These are phyloP conservation scores for Albophoma yamanashiensis DNA, from an alignment of 2,329 filamentous ascomycete genomes.

Conservation along the genomic window DNA sequence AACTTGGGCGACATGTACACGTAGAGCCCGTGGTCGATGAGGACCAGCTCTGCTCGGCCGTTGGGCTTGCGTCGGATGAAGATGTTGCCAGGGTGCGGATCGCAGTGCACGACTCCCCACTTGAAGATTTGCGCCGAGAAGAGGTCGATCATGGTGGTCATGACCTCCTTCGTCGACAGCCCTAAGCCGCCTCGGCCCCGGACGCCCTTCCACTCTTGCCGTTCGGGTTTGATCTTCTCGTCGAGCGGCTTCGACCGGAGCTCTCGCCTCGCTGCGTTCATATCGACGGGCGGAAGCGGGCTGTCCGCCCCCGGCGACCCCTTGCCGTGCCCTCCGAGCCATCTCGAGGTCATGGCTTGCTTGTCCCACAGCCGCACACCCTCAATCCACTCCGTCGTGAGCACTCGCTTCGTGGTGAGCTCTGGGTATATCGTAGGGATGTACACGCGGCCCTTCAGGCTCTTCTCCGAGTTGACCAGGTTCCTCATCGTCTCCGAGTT, in stretches of 20 bases:
- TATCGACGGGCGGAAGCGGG: slow-evolving; percentile 42
- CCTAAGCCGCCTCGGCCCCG: slow-evolving; percentile 72
- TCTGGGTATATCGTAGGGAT: slow-evolving; percentile 78
- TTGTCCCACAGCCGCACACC: slow-evolving; percentile 91
- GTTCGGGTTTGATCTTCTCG: slow-evolving; percentile 66
- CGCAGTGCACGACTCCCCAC: slow-evolving; percentile 91
- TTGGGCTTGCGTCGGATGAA: slow-evolving; percentile 79
- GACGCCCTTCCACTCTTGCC: slow-evolving; percentile 65
- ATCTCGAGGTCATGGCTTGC: slow-evolving; percentile 62
- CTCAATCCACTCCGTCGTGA: slow-evolving; percentile 97
- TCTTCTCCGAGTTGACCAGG: slow-evolving; percentile 64
- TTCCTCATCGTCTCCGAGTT: slow-evolving; percentile 79
- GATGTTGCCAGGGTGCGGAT: slow-evolving; percentile 95
- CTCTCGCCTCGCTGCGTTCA: slow-evolving; percentile 31
- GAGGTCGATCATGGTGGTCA: slow-evolving; percentile 92
- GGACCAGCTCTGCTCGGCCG: slow-evolving; percentile 79
- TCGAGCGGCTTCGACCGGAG: slow-evolving; percentile 40
- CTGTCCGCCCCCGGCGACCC: slow-evolving; percentile 71
- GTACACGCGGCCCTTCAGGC: slow-evolving; percentile 72
- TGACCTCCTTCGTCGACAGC: slow-evolving; percentile 72
- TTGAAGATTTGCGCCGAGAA: slow-evolving; percentile 98
- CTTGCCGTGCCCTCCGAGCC: slow-evolving; percentile 66
- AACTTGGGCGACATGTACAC: slow-evolving; percentile 80
- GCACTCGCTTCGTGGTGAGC: slow-evolving; percentile 69
- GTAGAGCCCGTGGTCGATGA: slow-evolving; percentile 96